Conservation (phyloP, 345 rosid genomes). For the Camelina hispida region DNA sequence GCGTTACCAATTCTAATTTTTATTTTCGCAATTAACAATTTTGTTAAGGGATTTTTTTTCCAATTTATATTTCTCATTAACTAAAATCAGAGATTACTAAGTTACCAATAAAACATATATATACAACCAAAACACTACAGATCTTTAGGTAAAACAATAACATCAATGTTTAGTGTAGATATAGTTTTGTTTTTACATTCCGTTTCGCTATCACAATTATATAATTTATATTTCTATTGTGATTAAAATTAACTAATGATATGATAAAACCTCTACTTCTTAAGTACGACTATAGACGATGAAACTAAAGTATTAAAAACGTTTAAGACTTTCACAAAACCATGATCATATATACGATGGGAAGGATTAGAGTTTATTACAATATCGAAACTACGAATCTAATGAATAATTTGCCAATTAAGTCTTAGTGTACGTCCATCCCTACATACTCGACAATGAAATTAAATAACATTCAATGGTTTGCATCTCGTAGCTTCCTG, state of each 20-base stretch:
- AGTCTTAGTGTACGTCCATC: not conserved
- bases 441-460: constrained; percentile 18
- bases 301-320: not conserved
- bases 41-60: not conserved
- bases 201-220: not conserved
- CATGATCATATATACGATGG: not conserved
- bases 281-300: not conserved
- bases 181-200: too few relatives aligned
- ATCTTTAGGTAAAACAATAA: too few relatives aligned
- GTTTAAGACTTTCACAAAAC: not conserved
- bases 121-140: too few relatives aligned
- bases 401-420: not conserved
- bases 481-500: constrained; percentile 26
- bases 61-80: too few relatives aligned
- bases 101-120: too few relatives aligned
- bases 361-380: not conserved
- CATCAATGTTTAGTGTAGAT: too few relatives aligned
- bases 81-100: not conserved
- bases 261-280: not conserved
- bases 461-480: constrained; percentile 15
- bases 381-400: not conserved
- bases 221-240: not conserved
- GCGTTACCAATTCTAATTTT: not conserved
- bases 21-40: too few relatives aligned
- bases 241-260: not conserved